Conservation (phyloP, 176 grass and related monocot species). For the Carex myosuroides region DNA sequence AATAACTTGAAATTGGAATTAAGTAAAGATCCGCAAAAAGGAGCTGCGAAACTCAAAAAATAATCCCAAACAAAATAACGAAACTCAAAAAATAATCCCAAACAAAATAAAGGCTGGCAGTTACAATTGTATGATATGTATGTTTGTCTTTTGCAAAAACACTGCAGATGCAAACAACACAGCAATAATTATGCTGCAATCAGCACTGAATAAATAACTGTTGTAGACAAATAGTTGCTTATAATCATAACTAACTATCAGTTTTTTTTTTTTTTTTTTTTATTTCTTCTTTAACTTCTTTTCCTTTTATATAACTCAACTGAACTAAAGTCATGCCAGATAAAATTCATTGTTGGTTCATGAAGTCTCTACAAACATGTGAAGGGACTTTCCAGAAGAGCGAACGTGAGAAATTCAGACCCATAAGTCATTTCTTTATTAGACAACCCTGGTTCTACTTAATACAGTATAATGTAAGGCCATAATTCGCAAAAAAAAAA, state of each 20-base stretch:
- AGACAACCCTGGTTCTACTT: neutral
- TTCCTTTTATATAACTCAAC: neutral
- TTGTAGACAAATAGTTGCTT: neutral
- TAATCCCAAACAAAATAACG: neutral
- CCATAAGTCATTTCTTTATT: neutral
- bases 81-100: neutral
- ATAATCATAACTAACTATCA: neutral
- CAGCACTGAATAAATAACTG: neutral
- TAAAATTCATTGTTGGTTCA: neutral
- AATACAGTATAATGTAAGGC: neutral
- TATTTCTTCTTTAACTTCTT: neutral
- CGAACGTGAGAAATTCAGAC: neutral
- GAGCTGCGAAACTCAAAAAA: neutral
- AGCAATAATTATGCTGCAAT: neutral
- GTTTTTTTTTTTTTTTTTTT: neutral
- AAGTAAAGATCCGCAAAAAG: neutral
- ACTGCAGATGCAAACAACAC: no score
- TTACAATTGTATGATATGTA: neutral
- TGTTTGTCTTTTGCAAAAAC: no score
- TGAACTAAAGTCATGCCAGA: neutral
- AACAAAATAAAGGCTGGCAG: neutral
- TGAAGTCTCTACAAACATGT: neutral
- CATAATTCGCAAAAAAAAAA: neutral
- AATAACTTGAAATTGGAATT: no score
- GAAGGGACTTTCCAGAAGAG: neutral